A percentile compares a stretch with the other conserved stretches of the same genome.
These are phyloP conservation scores for Scheffersomyces stambukii DNA, from an alignment of 1,139 yeast species.

Conservation along the genomic window DNA sequence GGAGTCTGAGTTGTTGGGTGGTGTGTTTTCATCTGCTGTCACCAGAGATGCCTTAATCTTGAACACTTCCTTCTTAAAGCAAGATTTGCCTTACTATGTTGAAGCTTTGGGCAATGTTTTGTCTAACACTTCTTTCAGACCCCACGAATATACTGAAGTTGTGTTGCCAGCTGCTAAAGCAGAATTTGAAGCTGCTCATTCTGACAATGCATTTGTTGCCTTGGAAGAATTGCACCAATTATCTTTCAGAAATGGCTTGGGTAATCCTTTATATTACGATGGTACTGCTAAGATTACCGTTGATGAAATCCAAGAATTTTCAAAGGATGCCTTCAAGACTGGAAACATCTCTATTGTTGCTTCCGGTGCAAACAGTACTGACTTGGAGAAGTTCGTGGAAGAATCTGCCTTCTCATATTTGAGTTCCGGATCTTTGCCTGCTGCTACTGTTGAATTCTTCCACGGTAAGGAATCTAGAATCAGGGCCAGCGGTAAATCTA, in stretches of 20 bases:
- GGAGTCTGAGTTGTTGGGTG: slow-evolving; percentile 94
- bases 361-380: slow-evolving; percentile 70
- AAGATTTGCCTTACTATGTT: slow-evolving; percentile 88
- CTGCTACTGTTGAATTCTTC: slow-evolving; percentile 36
- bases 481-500: slow-evolving; percentile 62
- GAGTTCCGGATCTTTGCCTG: slow-evolving; percentile 52
- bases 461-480: slow-evolving; percentile 75
- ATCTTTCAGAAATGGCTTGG: slow-evolving; percentile 86
- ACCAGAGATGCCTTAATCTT: slow-evolving; percentile 84
- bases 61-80: slow-evolving; percentile 77
- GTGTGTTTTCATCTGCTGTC: slow-evolving; percentile 62
- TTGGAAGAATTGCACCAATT: slow-evolving; percentile 76
- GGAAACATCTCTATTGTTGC: slow-evolving; percentile 71
- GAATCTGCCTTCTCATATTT: slow-evolving; percentile 66
- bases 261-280: slow-evolving; percentile 76
- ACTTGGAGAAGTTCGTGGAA: slow-evolving; percentile 62
- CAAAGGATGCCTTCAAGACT: slow-evolving; percentile 64
- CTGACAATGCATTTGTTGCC: slow-evolving; percentile 56
- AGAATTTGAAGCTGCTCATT: slow-evolving; percentile 47
- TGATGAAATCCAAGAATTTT: slow-evolving; percentile 66
- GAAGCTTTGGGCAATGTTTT: slow-evolving; percentile 79
- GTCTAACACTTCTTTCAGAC: slow-evolving; percentile 68
- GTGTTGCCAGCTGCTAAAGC: slow-evolving; percentile 75
- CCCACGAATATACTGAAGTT: slow-evolving; percentile 77
- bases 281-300: slow-evolving; percentile 54